phyloP scores from a whole-genome alignment of 306 rosid species.

The Lathyrus aphaca region DNA sequence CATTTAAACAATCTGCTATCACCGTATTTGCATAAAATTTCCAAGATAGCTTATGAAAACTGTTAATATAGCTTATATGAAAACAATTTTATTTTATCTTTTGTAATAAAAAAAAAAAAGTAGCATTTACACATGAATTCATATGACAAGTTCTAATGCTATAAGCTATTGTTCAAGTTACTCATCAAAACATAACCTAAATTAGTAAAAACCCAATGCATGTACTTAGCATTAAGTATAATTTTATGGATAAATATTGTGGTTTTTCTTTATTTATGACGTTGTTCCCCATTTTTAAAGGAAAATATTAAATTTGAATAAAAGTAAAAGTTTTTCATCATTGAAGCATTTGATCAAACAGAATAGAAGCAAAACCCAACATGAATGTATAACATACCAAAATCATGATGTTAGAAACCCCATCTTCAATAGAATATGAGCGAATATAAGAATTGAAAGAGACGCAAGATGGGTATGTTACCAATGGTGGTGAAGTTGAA shows the following conservation, averaged over 20 bases:
- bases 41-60: not conserved
- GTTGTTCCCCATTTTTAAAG: not conserved
- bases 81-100: not conserved
- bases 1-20: not conserved
- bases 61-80: not conserved
- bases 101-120: not conserved
- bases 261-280: not conserved
- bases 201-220: not conserved
- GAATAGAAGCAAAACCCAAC: not conserved
- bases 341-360: constrained; percentile 22
- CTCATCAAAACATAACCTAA: not conserved
- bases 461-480: not conserved
- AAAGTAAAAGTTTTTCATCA: not conserved
- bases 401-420: no score
- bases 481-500: not conserved
- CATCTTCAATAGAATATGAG: no score
- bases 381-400: no score
- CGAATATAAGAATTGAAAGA: no score
- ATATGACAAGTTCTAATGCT: no score
- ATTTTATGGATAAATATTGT: not conserved
- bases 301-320: not conserved
- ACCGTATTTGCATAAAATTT: not conserved
- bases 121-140: no score
- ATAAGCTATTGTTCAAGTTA: not conserved
- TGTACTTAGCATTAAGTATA: no score